Conservation (phyloP, 75 land plant species). For the Picea sitchensis region DNA sequence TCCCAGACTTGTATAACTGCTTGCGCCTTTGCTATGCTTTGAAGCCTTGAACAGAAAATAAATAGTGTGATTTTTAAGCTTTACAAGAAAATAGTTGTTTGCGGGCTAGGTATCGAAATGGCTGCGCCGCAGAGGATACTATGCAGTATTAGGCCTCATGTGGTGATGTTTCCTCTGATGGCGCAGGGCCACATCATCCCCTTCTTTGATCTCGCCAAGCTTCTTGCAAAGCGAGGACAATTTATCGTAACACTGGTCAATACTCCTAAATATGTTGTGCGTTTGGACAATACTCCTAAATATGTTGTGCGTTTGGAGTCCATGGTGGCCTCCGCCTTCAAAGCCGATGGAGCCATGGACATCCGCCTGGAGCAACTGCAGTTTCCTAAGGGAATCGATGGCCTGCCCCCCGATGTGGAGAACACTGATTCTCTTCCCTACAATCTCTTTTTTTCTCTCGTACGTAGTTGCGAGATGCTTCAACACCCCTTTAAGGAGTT, state of each 20-base stretch:
- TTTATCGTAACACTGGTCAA: conserved; percentile 34
- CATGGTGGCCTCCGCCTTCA: conserved; percentile 1
- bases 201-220: conserved; percentile 32
- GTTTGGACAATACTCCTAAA: conserved; percentile 26
- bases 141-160: neutral
- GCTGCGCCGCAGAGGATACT: too few relatives aligned
- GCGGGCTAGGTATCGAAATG: too few relatives aligned
- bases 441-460: conserved; percentile 13
- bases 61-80: too few relatives aligned
- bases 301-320: conserved; percentile 15
- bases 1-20: too few relatives aligned
- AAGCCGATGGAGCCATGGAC: neutral
- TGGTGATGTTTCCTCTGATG: conserved; percentile 30
- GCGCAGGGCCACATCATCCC: conserved; percentile 40
- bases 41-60: too few relatives aligned
- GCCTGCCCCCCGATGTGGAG: conserved; percentile 36
- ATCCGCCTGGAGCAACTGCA: conserved; percentile 23
- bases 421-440: conserved; percentile 19
- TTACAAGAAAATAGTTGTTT: too few relatives aligned
- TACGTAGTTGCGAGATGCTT: conserved; percentile 23
- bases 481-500: conserved; percentile 17
- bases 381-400: conserved; percentile 21
- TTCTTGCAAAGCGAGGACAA: neutral
- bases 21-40: too few relatives aligned
- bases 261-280: conserved; percentile 26